phyloP scores from a whole-genome alignment of 345 rosid species.

The Heritiera littoralis region DNA sequence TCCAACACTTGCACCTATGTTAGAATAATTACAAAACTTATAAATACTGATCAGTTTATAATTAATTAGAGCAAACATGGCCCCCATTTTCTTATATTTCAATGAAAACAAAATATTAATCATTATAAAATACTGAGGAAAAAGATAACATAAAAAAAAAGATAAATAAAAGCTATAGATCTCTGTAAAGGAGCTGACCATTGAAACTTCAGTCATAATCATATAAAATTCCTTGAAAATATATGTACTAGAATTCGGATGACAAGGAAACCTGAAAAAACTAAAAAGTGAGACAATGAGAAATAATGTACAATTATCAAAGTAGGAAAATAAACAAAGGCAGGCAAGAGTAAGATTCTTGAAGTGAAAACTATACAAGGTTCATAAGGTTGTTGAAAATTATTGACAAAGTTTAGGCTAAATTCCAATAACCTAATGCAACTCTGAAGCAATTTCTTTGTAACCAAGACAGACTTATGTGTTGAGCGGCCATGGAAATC shows the following conservation, averaged over 20 bases:
- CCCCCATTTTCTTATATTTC: neutral
- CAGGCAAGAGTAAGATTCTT: conserved; percentile 8
- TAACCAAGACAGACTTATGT: neutral
- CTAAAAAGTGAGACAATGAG: neutral
- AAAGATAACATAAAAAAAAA: neutral
- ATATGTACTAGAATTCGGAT: neutral
- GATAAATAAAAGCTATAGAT: neutral
- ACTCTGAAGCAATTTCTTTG: conserved; percentile 5
- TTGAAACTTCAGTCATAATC: neutral
- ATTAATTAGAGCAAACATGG: conserved; percentile 7
- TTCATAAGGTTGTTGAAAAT: neutral
- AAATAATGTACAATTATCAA: conserved; percentile 5
- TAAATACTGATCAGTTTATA: neutral
- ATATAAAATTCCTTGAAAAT: neutral
- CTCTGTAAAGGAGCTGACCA: neutral
- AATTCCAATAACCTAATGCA: conserved; percentile 6
- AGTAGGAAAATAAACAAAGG: neutral
- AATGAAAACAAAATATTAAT: neutral
- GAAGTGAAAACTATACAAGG: neutral
- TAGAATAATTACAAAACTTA: neutral
- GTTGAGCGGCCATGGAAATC: conserved; percentile 1
- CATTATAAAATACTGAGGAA: neutral
- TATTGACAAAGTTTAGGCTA: neutral
- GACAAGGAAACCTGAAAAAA: neutral
- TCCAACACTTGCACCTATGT: neutral